Evolutionary conservation across 1,284 basidiomycete species (phyloP).

Genomic region (Ceratobasidium sp.): DNA sequence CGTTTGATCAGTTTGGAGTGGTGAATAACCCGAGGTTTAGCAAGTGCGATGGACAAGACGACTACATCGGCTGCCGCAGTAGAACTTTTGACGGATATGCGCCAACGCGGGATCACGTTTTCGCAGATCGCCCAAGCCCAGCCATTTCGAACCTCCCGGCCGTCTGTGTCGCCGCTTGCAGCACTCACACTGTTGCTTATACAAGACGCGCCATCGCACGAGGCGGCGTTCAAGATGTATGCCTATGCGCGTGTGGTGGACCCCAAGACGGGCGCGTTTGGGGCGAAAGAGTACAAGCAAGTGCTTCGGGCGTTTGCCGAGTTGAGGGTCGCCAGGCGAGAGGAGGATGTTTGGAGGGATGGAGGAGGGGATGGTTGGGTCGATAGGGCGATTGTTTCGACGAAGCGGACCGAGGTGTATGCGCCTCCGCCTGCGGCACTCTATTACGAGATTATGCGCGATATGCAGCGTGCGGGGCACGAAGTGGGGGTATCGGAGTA

Average conservation of each 20-base stretch:
- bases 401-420: conserved; percentile 49
- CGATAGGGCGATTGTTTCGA: conserved; percentile 62
- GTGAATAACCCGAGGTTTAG: neutral
- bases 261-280: conserved; percentile 52
- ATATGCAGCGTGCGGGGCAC: conserved; percentile 80
- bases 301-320: conserved; percentile 48
- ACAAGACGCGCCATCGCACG: conserved; percentile 62
- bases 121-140: conserved; percentile 21
- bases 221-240: conserved; percentile 73
- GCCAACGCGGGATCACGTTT: conserved; percentile 40
- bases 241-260: conserved; percentile 57
- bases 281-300: conserved; percentile 46
- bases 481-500: conserved; percentile 72
- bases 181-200: conserved; percentile 68
- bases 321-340: conserved; percentile 54
- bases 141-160: neutral
- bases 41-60: conserved; percentile 9
- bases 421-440: conserved; percentile 66
- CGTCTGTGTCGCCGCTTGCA: conserved; percentile 12
- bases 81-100: conserved; percentile 41
- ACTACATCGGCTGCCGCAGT: conserved; percentile 34
- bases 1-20: neutral
- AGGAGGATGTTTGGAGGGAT: conserved; percentile 54
- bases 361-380: conserved; percentile 5
- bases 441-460: conserved; percentile 82